Conservation (phyloP, 805 yeast species). For the Lipomyces sp. region DNA sequence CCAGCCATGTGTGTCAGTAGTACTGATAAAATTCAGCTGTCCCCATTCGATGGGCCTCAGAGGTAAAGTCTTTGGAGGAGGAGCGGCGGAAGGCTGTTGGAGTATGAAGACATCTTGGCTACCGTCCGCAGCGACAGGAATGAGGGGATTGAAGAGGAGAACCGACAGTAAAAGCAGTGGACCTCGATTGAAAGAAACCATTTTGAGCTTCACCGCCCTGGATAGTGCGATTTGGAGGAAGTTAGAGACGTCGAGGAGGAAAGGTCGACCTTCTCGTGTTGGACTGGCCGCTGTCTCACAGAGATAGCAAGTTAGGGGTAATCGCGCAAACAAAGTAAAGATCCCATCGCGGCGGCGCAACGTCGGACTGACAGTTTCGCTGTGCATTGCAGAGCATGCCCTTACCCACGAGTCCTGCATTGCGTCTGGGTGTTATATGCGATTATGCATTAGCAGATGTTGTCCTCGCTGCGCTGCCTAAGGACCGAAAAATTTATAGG, state of each 20-base stretch:
- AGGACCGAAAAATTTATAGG: too few relatives aligned
- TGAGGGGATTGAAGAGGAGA: conserved; percentile 2
- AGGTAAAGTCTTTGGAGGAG: conserved; percentile 47
- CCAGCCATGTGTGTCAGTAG: conserved; percentile 98
- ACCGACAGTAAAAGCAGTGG: conserved; percentile 1
- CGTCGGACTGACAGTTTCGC: background rate
- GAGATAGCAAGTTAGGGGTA: too few relatives aligned
- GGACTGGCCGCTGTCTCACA: background rate
- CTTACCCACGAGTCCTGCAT: too few relatives aligned
- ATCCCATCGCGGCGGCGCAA: too few relatives aligned
- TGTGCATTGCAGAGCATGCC: background rate
- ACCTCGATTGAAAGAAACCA: background rate
- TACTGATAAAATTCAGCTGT: conserved; percentile 81
- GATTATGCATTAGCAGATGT: background rate
- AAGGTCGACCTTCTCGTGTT: background rate
- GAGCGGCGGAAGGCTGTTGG: conserved; percentile 46
- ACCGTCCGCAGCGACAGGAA: conserved; percentile 1
- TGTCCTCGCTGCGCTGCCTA: too few relatives aligned
- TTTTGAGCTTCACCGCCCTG: background rate
- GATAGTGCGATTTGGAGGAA: background rate
- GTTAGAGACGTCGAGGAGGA: background rate
- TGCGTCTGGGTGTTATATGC: background rate
- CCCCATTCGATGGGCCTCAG: conserved; percentile 68
- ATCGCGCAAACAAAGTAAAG: too few relatives aligned
- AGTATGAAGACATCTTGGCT: conserved; percentile 19